phyloP scores from a whole-genome alignment of 345 rosid genomes.

The Ceriops decandra region DNA sequence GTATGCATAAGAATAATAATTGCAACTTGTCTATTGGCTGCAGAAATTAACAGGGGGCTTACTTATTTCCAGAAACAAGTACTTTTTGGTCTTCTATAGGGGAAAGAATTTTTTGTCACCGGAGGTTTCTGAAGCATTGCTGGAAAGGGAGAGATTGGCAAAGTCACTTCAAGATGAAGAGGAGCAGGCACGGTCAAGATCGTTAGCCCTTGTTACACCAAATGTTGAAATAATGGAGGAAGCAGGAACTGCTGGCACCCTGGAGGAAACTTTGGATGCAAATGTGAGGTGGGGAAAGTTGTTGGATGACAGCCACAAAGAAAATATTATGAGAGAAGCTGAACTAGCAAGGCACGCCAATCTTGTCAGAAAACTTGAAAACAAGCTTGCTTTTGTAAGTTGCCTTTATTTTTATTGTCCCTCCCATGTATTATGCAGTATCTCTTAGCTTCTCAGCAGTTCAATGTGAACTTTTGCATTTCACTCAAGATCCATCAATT shows the following conservation, averaged over 20 bases:
- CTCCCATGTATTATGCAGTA: background rate
- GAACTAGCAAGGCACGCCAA: slow-evolving; percentile 59
- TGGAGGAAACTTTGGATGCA: slow-evolving; percentile 83
- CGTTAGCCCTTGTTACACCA: slow-evolving; percentile 51
- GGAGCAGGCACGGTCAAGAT: slow-evolving; percentile 78
- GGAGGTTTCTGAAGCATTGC: slow-evolving; percentile 68
- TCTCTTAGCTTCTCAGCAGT: background rate
- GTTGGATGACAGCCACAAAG: slow-evolving; percentile 47
- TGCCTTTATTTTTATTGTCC: slow-evolving; percentile 10
- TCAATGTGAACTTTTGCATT: background rate
- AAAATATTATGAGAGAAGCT: slow-evolving; percentile 59
- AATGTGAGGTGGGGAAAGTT: slow-evolving; percentile 70
- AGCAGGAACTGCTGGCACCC: slow-evolving; percentile 69
- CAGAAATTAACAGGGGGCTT: slow-evolving; percentile 89
- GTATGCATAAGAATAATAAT: slow-evolving; percentile 13
- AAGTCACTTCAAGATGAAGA: slow-evolving; percentile 68
- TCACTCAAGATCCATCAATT: background rate
- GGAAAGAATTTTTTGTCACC: slow-evolving; percentile 79
- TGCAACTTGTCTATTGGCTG: slow-evolving; percentile 26
- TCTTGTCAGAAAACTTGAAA: slow-evolving; percentile 67
- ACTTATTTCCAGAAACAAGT: slow-evolving; percentile 82
- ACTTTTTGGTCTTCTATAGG: slow-evolving; percentile 88
- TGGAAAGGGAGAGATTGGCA: slow-evolving; percentile 75
- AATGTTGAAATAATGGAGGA: slow-evolving; percentile 33
- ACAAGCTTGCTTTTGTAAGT: slow-evolving; percentile 74